These are phyloP conservation scores for Ceratocystis huliohia DNA, from an alignment of 2,329 filamentous ascomycete genomes.

Conservation along the genomic window DNA sequence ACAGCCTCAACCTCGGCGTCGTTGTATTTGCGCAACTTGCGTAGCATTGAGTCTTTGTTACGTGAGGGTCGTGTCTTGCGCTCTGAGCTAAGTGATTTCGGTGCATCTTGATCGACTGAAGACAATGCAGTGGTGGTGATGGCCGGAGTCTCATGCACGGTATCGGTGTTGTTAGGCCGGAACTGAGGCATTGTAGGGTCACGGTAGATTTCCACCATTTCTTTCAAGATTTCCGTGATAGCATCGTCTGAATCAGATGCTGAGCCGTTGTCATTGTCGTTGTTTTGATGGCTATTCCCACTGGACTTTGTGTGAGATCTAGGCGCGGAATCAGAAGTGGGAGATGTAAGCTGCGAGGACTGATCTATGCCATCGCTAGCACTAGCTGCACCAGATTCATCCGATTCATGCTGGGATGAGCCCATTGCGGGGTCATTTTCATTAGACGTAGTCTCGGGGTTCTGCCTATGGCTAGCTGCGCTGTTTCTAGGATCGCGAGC, in stretches of 20 bases:
- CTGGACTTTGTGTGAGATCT: background rate
- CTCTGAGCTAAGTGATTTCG: background rate
- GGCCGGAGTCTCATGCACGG: constrained; percentile 13
- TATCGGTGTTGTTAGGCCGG: constrained; percentile 40
- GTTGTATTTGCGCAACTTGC: constrained; percentile 45
- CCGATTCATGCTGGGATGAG: background rate
- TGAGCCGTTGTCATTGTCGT: background rate
- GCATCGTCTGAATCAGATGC: background rate
- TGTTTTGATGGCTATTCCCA: background rate
- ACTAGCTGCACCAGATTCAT: background rate
- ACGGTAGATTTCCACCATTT: constrained; percentile 25
- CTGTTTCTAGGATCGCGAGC: background rate
- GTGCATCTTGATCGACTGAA: background rate
- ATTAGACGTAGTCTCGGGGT: background rate
- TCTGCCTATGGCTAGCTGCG: background rate
- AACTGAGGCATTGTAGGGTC: constrained; percentile 60
- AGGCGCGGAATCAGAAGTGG: background rate
- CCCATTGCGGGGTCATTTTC: background rate
- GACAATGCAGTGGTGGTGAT: constrained; percentile 2
- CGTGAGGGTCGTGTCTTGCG: background rate
- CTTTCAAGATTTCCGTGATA: background rate
- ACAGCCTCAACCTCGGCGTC: constrained; percentile 55
- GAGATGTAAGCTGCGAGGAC: background rate
- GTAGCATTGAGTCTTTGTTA: constrained; percentile 27
- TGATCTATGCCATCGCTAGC: background rate